phyloP scores from a whole-genome alignment of 768 basidiomycete genomes.

The Mycena polygramma region DNA sequence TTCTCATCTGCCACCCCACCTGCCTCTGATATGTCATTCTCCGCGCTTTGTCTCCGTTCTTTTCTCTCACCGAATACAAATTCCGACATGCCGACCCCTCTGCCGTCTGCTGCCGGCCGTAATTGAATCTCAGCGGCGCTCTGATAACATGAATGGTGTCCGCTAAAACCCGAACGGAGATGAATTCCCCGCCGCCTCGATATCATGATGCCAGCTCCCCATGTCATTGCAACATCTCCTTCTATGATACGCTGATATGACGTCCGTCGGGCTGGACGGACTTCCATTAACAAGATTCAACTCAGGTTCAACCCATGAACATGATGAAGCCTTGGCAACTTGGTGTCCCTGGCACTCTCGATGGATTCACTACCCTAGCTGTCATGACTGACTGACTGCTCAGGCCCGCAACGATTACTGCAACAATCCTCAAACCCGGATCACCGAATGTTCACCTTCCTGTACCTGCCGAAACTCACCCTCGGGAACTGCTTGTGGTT shows the following conservation, averaged over 20 bases:
- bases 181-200: background rate
- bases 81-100: background rate
- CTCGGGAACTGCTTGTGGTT: too few relatives aligned
- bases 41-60: background rate
- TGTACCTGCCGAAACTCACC: too few relatives aligned
- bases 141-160: background rate
- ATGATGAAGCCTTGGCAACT: too few relatives aligned
- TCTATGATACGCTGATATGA: background rate
- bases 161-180: background rate
- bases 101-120: slow-evolving; percentile 26
- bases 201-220: slow-evolving; percentile 8
- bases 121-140: slow-evolving; percentile 11
- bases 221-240: background rate
- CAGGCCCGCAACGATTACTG: too few relatives aligned
- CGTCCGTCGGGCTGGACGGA: too few relatives aligned
- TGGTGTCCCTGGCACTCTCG: too few relatives aligned
- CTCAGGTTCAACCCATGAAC: too few relatives aligned
- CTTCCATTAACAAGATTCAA: too few relatives aligned
- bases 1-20: slow-evolving; percentile 6
- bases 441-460: too few relatives aligned
- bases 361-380: too few relatives aligned
- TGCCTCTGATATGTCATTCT: background rate
- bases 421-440: too few relatives aligned
- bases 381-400: too few relatives aligned
- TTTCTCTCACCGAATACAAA: background rate